Conservation (phyloP, 1,139 yeast genomes). For the Pichia sp. region DNA sequence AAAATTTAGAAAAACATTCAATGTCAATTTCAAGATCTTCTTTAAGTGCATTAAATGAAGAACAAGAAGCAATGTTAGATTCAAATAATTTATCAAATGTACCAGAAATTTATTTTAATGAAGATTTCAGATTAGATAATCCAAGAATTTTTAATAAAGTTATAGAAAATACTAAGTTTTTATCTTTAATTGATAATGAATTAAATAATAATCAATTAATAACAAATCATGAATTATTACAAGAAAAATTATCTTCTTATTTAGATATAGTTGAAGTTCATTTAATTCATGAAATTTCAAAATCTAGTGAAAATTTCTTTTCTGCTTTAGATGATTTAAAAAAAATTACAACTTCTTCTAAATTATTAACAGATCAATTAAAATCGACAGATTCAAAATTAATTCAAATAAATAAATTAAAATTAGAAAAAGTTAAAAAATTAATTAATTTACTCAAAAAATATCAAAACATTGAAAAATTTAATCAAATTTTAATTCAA, state of each 20-base stretch:
- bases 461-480: slow-evolving; percentile 51
- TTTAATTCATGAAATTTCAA: slow-evolving; percentile 74
- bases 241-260: slow-evolving; percentile 74
- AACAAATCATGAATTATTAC: slow-evolving; percentile 52
- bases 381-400: slow-evolving; percentile 40
- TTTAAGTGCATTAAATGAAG: slow-evolving; percentile 13
- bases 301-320: slow-evolving; percentile 78
- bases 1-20: slow-evolving; percentile 12
- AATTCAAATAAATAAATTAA: slow-evolving; percentile 39
- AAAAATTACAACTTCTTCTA: slow-evolving; percentile 53
- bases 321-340: slow-evolving; percentile 74
- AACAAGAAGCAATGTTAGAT: slow-evolving; percentile 23
- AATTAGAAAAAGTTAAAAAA: slow-evolving; percentile 47
- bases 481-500: slow-evolving; percentile 66
- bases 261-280: slow-evolving; percentile 80
- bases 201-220: slow-evolving; percentile 26
- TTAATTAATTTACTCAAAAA: slow-evolving; percentile 49
- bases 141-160: slow-evolving; percentile 79
- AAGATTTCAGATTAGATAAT: slow-evolving; percentile 75
- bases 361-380: slow-evolving; percentile 44
- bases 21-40: background rate
- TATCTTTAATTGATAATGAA: slow-evolving; percentile 21
- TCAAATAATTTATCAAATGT: slow-evolving; percentile 35
- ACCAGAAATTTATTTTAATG: slow-evolving; percentile 63
- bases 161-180: slow-evolving; percentile 44